Evolutionary conservation across 225 moss, liverwort and hornwort genomes (phyloP), one percentile per base, ranked within the genome.

Genomic region (Antitrichia curtipendula): DNA sequence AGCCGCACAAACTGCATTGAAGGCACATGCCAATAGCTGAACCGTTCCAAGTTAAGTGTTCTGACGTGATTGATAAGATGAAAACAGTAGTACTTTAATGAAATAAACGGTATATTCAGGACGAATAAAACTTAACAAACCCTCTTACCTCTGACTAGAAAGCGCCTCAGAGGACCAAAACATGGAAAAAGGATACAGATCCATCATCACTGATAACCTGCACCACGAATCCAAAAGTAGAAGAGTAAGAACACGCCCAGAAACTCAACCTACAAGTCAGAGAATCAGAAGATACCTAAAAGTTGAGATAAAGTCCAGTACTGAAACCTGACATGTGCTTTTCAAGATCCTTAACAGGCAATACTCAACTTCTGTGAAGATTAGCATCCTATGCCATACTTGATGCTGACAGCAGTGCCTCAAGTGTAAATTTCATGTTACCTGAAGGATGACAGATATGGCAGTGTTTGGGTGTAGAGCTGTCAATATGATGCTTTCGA

Each of bases 201-300:
- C 98, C 98, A 93, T 97, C 97, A 89, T 98, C 97, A 75, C 89
- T 96, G 84, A 97, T 92, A 89, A 98, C 98, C 98, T 98, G 96
- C 93, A 93, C 87, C 61, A 41, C 21, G 47, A 84, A 65, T 77
- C 53, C 38, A 63, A 80, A 53, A 65, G 61, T 28, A 86, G 56
- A 79, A 59, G 29, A 88, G 70, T 78, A 63, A 90, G 74, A 21
- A 49, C 53, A 75, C 86, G 68, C 57, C 70, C 74, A 52, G 49
- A 71, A 29, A 73, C 73, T 79, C 64, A 70, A 56, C 78, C 83
- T 84, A 45, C 62, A 59, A 78, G 59, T 75, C n/a, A 86, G 32
- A 75, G 66, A 68, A 70, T 38, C 66, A 53, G 52, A 82, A 71
- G 20, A 28, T 27, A 54, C 27, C 56, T 16, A 28, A 36, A 54